Percentiles rank a stretch among this genome's conserved stretches.
phyloP scores from a whole-genome alignment of 768 basidiomycete genomes.

The Scleroderma citrinum region DNA sequence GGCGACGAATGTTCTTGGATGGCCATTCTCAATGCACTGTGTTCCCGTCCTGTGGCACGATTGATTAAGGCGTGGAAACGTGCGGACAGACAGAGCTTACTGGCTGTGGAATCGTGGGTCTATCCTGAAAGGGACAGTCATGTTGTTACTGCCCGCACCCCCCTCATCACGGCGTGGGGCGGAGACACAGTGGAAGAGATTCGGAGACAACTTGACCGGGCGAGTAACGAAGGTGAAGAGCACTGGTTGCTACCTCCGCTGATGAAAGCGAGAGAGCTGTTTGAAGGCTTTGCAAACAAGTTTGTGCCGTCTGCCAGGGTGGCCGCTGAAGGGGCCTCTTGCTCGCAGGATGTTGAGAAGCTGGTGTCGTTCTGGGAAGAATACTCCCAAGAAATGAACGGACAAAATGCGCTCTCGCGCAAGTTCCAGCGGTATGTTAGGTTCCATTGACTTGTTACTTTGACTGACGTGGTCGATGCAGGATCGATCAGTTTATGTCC shows the following conservation, averaged over 20 bases:
- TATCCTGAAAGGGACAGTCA: slow-evolving; percentile 36
- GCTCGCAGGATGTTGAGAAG: slow-evolving; percentile 40
- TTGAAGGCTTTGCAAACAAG: slow-evolving; percentile 44
- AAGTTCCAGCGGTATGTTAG: slow-evolving; percentile 60
- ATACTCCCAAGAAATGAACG: slow-evolving; percentile 34
- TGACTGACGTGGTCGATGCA: slow-evolving; percentile 20
- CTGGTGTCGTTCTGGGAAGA: slow-evolving; percentile 56
- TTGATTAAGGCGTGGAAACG: slow-evolving; percentile 78
- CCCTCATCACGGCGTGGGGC: slow-evolving; percentile 62
- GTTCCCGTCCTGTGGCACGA: slow-evolving; percentile 67
- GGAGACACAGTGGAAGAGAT: slow-evolving; percentile 48
- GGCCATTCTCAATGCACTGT: slow-evolving; percentile 65
- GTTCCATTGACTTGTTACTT: not conserved
- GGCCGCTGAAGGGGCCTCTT: slow-evolving; percentile 32
- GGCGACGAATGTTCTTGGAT: slow-evolving; percentile 81
- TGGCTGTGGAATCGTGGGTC: slow-evolving; percentile 64
- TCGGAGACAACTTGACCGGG: slow-evolving; percentile 41
- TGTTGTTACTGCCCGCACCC: slow-evolving; percentile 28
- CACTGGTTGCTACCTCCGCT: slow-evolving; percentile 39
- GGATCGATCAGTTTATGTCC: slow-evolving; percentile 73
- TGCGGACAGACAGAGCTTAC: slow-evolving; percentile 53
- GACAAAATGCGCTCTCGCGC: slow-evolving; percentile 35
- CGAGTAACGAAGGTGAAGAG: slow-evolving; percentile 40
- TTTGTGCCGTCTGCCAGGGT: slow-evolving; percentile 48
- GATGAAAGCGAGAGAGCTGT: slow-evolving; percentile 37